These are phyloP conservation scores for Lizonia empirigonia DNA, from an alignment of 2,329 filamentous ascomycete species.

Conservation along the genomic window DNA sequence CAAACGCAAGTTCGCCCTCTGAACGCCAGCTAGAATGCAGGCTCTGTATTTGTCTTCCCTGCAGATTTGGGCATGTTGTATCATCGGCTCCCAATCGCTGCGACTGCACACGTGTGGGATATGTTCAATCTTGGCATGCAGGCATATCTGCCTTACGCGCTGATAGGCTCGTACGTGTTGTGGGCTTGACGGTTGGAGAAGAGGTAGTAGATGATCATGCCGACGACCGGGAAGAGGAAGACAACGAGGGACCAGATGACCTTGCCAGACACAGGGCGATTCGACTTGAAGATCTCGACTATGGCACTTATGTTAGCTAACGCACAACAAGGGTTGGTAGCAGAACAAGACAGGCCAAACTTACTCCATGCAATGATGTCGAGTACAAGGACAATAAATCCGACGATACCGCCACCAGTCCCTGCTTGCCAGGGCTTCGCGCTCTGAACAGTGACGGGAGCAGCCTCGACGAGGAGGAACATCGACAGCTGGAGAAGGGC, in stretches of 20 bases:
- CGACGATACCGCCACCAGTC: constrained; percentile 65
- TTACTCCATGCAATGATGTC: constrained; percentile 68
- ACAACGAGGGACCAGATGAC: constrained; percentile 67
- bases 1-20: neutral
- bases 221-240: constrained; percentile 68
- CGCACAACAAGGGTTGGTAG: neutral
- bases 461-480: constrained; percentile 57
- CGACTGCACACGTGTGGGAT: neutral
- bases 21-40: neutral
- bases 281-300: constrained; percentile 71
- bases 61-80: neutral
- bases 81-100: neutral
- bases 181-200: constrained; percentile 67
- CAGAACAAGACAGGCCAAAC: constrained; percentile 33
- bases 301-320: constrained; percentile 24
- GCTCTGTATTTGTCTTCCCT: neutral
- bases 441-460: constrained; percentile 48
- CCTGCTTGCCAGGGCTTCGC: constrained; percentile 63
- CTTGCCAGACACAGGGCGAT: constrained; percentile 63
- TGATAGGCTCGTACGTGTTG: constrained; percentile 61
- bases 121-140: neutral
- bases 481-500: constrained; percentile 61
- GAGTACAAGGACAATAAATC: constrained; percentile 65
- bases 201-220: constrained; percentile 67
- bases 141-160: constrained; percentile 20